Percentiles rank a stretch among this genome's conserved stretches.
phyloP scores from a whole-genome alignment of 495 filamentous ascomycete genomes.

The Penicillium coffeae region DNA sequence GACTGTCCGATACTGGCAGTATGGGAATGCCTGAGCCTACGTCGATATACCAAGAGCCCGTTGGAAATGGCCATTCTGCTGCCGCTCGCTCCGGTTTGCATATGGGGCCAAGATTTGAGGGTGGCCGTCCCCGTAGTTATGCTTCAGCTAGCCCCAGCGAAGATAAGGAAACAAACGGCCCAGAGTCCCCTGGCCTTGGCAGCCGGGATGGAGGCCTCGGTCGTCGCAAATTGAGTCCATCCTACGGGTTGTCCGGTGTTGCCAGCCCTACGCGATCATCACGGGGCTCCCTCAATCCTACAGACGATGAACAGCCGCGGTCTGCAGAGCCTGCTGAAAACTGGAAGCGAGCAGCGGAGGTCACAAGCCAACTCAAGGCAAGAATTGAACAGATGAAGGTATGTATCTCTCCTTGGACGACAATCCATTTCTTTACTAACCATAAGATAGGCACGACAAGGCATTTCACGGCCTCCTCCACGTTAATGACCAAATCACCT shows the following conservation, averaged over 20 bases:
- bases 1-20: conserved; percentile 28
- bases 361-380: conserved; percentile 94
- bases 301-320: conserved; percentile 36
- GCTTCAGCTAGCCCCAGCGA: conserved; percentile 67
- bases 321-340: conserved; percentile 70
- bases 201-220: conserved; percentile 34
- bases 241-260: conserved; percentile 49
- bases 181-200: conserved; percentile 37
- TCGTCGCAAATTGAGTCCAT: conserved; percentile 44
- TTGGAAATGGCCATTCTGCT: conserved; percentile 24
- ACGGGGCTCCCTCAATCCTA: conserved; percentile 30
- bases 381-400: conserved; percentile 90
- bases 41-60: conserved; percentile 36
- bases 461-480: conserved; percentile 40
- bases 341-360: conserved; percentile 98
- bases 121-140: conserved; percentile 57
- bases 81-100: conserved; percentile 33
- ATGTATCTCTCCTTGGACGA: conserved; percentile 18
- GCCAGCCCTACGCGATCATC: conserved; percentile 54
- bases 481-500: conserved; percentile 36
- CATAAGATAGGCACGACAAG: conserved; percentile 37
- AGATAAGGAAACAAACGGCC: conserved; percentile 69
- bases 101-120: conserved; percentile 39
- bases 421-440: conserved; percentile 1
- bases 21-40: conserved; percentile 32